Evolutionary conservation across 2,329 filamentous ascomycete species (phyloP).

Genomic region (Malbranchea zuffiana): DNA sequence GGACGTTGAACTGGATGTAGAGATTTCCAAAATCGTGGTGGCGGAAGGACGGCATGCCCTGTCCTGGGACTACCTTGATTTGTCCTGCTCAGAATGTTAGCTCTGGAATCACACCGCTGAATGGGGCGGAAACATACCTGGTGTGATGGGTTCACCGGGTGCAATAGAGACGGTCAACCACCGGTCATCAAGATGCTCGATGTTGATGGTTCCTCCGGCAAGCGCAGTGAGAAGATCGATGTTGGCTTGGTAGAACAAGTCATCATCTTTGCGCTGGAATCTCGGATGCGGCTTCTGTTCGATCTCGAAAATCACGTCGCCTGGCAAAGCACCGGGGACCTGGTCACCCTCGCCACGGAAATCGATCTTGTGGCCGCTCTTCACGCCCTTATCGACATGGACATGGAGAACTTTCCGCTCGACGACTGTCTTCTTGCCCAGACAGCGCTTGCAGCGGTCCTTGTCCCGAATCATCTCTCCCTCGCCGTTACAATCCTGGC

Average conservation of each 20-base stretch:
- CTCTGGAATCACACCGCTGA: not conserved
- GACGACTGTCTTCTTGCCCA: conserved; percentile 94
- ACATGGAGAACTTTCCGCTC: conserved; percentile 98
- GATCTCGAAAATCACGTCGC: conserved; percentile 97
- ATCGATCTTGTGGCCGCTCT: conserved; percentile 89
- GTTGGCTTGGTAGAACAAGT: conserved; percentile 87
- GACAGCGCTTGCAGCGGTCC: conserved; percentile 93
- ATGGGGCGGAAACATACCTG: conserved; percentile 49
- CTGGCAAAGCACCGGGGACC: conserved; percentile 79
- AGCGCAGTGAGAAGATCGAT: conserved; percentile 93
- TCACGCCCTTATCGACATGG: conserved; percentile 89
- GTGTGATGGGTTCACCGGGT: conserved; percentile 87
- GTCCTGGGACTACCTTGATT: conserved; percentile 87
- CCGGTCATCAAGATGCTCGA: conserved; percentile 94
- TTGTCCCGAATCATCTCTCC: conserved; percentile 94
- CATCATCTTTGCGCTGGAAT: conserved; percentile 93
- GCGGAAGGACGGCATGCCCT: conserved; percentile 93
- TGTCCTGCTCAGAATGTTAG: conserved; percentile 47
- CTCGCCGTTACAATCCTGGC: conserved; percentile 95
- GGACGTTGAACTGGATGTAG: conserved; percentile 95
- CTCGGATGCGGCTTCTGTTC: conserved; percentile 96
- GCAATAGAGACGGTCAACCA: conserved; percentile 91
- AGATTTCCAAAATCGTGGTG: conserved; percentile 95
- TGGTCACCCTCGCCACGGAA: conserved; percentile 97
- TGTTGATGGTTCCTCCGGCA: conserved; percentile 77